A percentile compares a stretch with the other conserved stretches of the same genome.
These are phyloP conservation scores for Metschnikowia shivogae DNA, from an alignment of 805 yeast species.

Conservation along the genomic window DNA sequence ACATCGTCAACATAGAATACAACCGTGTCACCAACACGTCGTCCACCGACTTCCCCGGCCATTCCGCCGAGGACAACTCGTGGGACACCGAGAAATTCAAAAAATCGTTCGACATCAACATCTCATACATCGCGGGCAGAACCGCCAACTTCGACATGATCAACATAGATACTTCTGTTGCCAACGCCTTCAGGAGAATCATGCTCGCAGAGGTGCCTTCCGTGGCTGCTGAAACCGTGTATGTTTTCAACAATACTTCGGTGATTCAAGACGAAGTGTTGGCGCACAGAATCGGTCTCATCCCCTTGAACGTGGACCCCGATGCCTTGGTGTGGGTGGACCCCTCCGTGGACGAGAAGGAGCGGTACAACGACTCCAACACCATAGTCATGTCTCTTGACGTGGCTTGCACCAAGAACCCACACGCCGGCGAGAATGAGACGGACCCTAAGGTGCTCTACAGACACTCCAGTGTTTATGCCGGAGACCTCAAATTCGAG, in stretches of 20 bases:
- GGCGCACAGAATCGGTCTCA: conserved; percentile 90
- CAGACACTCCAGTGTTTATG: conserved; percentile 82
- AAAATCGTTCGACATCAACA: conserved; percentile 58
- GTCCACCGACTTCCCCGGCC: conserved; percentile 91
- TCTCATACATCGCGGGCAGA: conserved; percentile 62
- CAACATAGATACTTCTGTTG: conserved; percentile 84
- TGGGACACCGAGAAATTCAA: conserved; percentile 86
- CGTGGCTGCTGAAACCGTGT: conserved; percentile 91
- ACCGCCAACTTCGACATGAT: conserved; percentile 82
- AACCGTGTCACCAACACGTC: conserved; percentile 89
- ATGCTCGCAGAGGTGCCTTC: conserved; percentile 97
- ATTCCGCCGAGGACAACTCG: conserved; percentile 58
- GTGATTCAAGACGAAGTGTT: conserved; percentile 96
- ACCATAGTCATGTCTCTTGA: conserved; percentile 81
- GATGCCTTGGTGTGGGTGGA: conserved; percentile 85
- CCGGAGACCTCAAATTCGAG: conserved; percentile 82
- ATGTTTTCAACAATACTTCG: conserved; percentile 88
- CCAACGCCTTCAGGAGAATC: conserved; percentile 94
- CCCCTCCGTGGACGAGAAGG: conserved; percentile 53
- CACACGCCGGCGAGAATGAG: conserved; percentile 71
- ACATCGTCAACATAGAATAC: conserved; percentile 80
- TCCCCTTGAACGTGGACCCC: conserved; percentile 89
- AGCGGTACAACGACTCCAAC: conserved; percentile 77
- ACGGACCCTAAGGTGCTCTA: conserved; percentile 82
- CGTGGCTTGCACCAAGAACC: conserved; percentile 79